A percentile compares a stretch with the other conserved stretches of the same genome.
phyloP scores from a whole-genome alignment of 306 rosid genomes.

The Gynostemma pentaphyllum region DNA sequence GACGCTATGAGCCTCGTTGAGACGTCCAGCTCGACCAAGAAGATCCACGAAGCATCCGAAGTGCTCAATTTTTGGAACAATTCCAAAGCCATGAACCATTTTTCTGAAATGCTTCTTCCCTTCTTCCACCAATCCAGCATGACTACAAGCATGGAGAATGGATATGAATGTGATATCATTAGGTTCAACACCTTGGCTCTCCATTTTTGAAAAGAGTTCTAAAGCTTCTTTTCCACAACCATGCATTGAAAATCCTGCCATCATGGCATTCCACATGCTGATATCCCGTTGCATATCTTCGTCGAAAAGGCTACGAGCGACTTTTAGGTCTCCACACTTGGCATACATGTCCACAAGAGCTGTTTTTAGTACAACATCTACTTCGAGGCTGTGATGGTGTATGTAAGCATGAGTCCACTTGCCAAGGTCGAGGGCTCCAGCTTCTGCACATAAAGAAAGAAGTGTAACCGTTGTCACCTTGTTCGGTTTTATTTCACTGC shows the following conservation, averaged over 20 bases:
- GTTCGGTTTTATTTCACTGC: conserved; percentile 35
- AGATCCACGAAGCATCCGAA: conserved; percentile 65
- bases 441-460: conserved; percentile 34
- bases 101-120: conserved; percentile 35
- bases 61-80: conserved; percentile 48
- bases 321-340: conserved; percentile 56
- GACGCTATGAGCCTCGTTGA: conserved; percentile 32
- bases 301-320: conserved; percentile 23
- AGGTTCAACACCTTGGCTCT: conserved; percentile 26
- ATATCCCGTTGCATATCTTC: conserved; percentile 22
- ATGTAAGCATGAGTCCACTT: conserved; percentile 62
- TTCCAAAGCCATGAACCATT: conserved; percentile 30
- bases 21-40: conserved; percentile 49
- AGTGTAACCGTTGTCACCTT: conserved; percentile 42
- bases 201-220: conserved; percentile 37
- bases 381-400: conserved; percentile 27
- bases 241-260: conserved; percentile 55
- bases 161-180: conserved; percentile 38
- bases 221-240: conserved; percentile 44
- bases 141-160: conserved; percentile 55
- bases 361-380: conserved; percentile 32
- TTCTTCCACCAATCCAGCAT: conserved; percentile 40
- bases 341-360: conserved; percentile 62
- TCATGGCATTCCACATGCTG: conserved; percentile 55
- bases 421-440: conserved; percentile 57